Base-by-base conservation (phyloP, 176 grass and related monocot genomes). In the Oropetium thomaeum region DNA sequence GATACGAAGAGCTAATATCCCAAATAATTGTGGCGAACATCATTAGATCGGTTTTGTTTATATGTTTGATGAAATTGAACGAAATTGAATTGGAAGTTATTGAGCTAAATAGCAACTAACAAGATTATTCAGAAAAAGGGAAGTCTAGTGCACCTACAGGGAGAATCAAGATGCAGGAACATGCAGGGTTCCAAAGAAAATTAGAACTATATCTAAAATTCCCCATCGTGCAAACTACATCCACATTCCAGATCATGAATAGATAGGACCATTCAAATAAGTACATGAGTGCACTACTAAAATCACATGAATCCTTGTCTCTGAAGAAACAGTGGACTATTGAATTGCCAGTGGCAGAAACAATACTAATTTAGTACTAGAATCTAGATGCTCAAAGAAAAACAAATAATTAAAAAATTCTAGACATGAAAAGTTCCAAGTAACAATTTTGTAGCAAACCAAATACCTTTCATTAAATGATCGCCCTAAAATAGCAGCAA, bases 401-500 rank as follows among this genome's bases (percentile, higher is more conserved):
- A 64, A 60, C 26, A 37, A 16, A 38, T 35, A 72, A 17, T 47
- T 28, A 64, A 39, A 2, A 12, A 38, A 60, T n/a, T 52, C 8
- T 52, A 52, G 20, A 52, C 7, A 20, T 63, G 19, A 23, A 32
- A 75, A 28, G 37, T 75, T 27, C 10, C 22, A 32, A 9, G 4
- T 58, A 31, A 27, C 14, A 13, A 19, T 42, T 38, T 27, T 35
- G 0, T 57, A 10, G 12, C 26, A 59, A 80, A 72, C 39, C 37
- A 59, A 15, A 43, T 89, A 97, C 94, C 90, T 83, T 79, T 57
- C 71, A 4, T 53, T 55, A 54, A 35, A 37, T 69, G 79, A 51
- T 77, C 14, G 44, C 27, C 43, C 11, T 43, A 73, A 40, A 70
- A 74, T 62, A 80, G 65, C 74, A 40, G 76, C 34, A 57, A 83